Evolutionary conservation across 1,139 yeast species (phyloP).

Genomic region (Candida sp.): DNA sequence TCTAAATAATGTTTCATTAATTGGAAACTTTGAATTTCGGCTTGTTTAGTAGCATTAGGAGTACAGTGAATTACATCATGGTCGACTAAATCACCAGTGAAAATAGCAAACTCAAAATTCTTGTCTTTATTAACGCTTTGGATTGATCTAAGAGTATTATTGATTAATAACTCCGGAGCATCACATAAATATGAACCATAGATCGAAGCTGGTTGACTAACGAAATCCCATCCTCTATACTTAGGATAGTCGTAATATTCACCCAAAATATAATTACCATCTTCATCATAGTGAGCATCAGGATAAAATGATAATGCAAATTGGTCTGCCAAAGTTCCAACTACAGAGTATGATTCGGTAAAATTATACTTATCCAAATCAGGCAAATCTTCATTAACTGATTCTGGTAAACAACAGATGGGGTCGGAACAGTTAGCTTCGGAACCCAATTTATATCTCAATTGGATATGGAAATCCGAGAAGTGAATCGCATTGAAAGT

Average conservation of each 20-base stretch:
- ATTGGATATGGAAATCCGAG: slow-evolving; percentile 23
- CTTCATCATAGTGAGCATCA: slow-evolving; percentile 32
- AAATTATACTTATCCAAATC: slow-evolving; percentile 26
- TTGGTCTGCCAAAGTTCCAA: slow-evolving; percentile 12
- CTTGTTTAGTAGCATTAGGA: slow-evolving; percentile 46
- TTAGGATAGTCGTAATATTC: slow-evolving; percentile 34
- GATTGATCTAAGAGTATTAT: slow-evolving; percentile 23
- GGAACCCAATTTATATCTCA: slow-evolving; percentile 19
- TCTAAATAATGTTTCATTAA: slow-evolving; percentile 19
- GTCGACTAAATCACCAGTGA: slow-evolving; percentile 28
- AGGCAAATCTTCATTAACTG: slow-evolving; percentile 28
- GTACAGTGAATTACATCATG: slow-evolving; percentile 36
- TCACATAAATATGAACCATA: slow-evolving; percentile 31
- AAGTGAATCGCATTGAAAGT: slow-evolving; percentile 26
- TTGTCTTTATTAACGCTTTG: slow-evolving; percentile 20
- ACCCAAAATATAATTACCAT: slow-evolving; percentile 35
- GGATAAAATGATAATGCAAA: slow-evolving; percentile 25
- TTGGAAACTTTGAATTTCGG: slow-evolving; percentile 49
- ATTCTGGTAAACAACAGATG: slow-evolving; percentile 24
- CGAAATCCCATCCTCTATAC: slow-evolving; percentile 36
- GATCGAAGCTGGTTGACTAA: slow-evolving; percentile 28
- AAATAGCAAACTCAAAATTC: slow-evolving; percentile 25
- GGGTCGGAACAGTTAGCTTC: slow-evolving; percentile 30
- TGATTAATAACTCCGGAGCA: slow-evolving; percentile 23
- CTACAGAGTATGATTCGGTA: slow-evolving; percentile 18